Conservation (phyloP, 2,329 filamentous ascomycete genomes). For the Paramyrothecium sp. region DNA sequence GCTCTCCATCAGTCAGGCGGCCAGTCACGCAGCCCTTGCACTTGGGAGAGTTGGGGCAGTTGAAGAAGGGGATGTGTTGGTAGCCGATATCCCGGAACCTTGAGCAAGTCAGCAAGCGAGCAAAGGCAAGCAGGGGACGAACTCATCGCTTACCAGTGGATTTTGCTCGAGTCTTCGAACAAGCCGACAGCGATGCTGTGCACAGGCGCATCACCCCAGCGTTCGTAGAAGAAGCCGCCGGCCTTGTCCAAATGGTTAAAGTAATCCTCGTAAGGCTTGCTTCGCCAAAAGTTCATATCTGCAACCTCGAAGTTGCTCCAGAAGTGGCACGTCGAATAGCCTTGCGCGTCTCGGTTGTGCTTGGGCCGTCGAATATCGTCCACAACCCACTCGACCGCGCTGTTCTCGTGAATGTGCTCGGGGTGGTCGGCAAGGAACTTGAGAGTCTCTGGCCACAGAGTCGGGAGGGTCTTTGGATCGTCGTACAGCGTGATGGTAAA, state of each 20-base stretch:
- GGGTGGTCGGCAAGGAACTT: constrained; percentile 87
- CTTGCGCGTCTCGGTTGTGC: constrained; percentile 78
- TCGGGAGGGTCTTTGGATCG: constrained; percentile 79
- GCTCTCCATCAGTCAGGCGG: constrained; percentile 83
- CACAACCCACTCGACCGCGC: constrained; percentile 83
- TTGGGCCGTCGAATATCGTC: constrained; percentile 75
- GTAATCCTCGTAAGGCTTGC: constrained; percentile 88
- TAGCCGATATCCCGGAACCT: constrained; percentile 99
- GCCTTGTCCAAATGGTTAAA: constrained; percentile 96
- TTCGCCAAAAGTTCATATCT: constrained; percentile 89
- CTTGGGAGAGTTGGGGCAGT: constrained; percentile 95
- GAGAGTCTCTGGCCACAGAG: constrained; percentile 91
- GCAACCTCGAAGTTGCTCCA: constrained; percentile 99
- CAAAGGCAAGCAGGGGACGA: neutral
- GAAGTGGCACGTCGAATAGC: constrained; percentile 98
- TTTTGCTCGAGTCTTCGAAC: constrained; percentile 86
- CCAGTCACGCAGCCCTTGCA: constrained; percentile 86
- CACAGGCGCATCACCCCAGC: constrained; percentile 97
- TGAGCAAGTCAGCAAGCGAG: constrained; percentile 6
- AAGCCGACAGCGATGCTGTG: constrained; percentile 91
- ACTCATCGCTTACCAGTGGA: constrained; percentile 77
- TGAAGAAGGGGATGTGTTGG: constrained; percentile 97
- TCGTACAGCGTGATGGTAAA: constrained; percentile 99
- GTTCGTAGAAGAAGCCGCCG: constrained; percentile 97
- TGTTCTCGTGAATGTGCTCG: constrained; percentile 77